Evolutionary conservation across 1,284 basidiomycete genomes (phyloP).

Genomic region (Sporisorium graminicola): DNA sequence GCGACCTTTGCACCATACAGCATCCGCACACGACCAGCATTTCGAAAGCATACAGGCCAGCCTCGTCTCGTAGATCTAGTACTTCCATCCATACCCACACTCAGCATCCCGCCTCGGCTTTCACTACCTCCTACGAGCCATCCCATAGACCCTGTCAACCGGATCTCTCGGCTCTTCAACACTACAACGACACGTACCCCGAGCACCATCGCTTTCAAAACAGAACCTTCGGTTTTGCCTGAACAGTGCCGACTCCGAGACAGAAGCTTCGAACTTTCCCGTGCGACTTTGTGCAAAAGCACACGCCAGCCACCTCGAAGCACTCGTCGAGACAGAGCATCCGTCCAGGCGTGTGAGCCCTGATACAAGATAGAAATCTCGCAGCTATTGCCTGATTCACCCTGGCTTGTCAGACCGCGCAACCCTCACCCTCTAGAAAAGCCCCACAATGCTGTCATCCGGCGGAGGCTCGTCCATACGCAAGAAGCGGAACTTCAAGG

Average conservation of each 20-base stretch:
- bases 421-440: neutral
- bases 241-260: neutral
- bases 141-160: too few species aligned
- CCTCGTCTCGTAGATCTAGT: neutral
- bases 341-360: neutral
- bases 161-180: neutral
- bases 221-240: neutral
- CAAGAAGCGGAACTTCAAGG: slow-evolving; percentile 69
- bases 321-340: neutral
- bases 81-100: neutral
- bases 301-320: neutral
- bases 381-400: neutral
- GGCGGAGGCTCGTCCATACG: slow-evolving; percentile 49
- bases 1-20: neutral
- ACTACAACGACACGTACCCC: neutral
- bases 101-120: neutral
- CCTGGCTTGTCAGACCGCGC: neutral
- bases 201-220: neutral
- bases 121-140: too few species aligned
- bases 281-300: too few species aligned
- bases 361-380: too few species aligned
- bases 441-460: slow-evolving; percentile 35
- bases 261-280: neutral
- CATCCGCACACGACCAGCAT: neutral
- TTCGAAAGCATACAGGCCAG: neutral